Base-by-base conservation (phyloP, 1,284 basidiomycete genomes). In the Papiliotrema flavescens region DNA sequence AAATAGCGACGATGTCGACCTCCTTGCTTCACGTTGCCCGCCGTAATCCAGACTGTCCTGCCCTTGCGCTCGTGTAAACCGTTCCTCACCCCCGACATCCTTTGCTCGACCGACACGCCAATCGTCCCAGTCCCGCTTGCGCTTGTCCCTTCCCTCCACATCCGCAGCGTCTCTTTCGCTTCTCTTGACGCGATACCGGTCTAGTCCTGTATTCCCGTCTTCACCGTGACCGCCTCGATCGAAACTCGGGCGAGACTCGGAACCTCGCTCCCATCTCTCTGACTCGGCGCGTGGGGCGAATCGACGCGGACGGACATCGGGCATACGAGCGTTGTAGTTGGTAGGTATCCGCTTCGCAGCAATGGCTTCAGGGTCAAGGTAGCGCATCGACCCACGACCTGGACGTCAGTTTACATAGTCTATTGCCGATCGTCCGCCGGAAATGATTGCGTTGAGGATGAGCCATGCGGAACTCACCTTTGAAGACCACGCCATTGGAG, bases 331-430 rank as follows among this genome's bases (percentile, higher is more conserved):
- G 54, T 64, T 60, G 55, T 59, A 71, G 55, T 74, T 71, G 0
- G 53, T 32, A 8, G 66, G 66, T 24, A 64, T 47, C 15, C 47
- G 49, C 4, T 51, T 50, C 7, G 47, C 41, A 3, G 47, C 26
- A n/a, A 59, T 35, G 2, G 65, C 54, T 49, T 77, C 76, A 0
- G 74, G 76, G 54, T 77, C 76, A 14, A 71, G 60, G 57, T 73
- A 77, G 1, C 73, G 64, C 76, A 77, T 77, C 9, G 70, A 50
- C 2, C 76, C 76, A 41, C 76, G 70, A 9, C 75, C 75, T 76
- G 47, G 28, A 5, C 11, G 28, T 32, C 6, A 32, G 28, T 11
- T 20, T 8, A n/a, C 45, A 14, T 42, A 42, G 40, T 13, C 13
- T 42, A 9, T 9, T 19, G 20, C 20, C 40, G 20, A 13, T 14